Percentiles rank a stretch among this genome's conserved stretches.
Evolutionary conservation across 2,329 filamentous ascomycete genomes (phyloP).

Genomic region (Botrytis galanthina): DNA sequence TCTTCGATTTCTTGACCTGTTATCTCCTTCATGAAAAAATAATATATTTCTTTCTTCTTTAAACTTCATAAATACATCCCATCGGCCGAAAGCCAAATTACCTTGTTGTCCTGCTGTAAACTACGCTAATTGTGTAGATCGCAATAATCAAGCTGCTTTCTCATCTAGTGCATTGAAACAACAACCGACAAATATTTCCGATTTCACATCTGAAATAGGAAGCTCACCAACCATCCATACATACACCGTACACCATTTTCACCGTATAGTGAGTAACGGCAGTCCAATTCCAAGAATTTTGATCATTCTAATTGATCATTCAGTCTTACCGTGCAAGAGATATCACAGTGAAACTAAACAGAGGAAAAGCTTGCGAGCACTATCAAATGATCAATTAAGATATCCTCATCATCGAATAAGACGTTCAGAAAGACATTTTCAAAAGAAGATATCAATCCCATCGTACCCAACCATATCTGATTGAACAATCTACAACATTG

Average conservation of each 20-base stretch:
- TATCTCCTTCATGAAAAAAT: neutral
- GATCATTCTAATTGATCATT: slow-evolving; percentile 5
- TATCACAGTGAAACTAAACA: neutral
- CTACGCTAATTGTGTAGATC: slow-evolving; percentile 6
- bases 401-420: slow-evolving; percentile 12
- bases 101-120: neutral
- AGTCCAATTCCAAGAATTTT: neutral
- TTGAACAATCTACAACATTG: slow-evolving; percentile 8
- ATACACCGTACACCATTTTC: slow-evolving; percentile 6
- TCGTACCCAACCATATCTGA: slow-evolving; percentile 3
- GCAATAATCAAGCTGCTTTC: slow-evolving; percentile 17
- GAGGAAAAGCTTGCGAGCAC: slow-evolving; percentile 8
- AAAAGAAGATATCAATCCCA: neutral
- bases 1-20: neutral
- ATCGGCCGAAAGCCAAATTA: neutral
- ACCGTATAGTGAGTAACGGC: neutral
- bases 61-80: neutral
- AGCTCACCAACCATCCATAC: slow-evolving; percentile 18
- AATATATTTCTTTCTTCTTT: neutral
- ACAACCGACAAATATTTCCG: slow-evolving; percentile 16
- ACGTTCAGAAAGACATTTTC: slow-evolving; percentile 4
- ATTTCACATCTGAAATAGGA: slow-evolving; percentile 18
- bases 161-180: slow-evolving; percentile 11
- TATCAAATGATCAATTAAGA: neutral
- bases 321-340: neutral